These are phyloP conservation scores for Alternaria solani DNA, from an alignment of 2,329 filamentous ascomycete genomes.

Conservation along the genomic window DNA sequence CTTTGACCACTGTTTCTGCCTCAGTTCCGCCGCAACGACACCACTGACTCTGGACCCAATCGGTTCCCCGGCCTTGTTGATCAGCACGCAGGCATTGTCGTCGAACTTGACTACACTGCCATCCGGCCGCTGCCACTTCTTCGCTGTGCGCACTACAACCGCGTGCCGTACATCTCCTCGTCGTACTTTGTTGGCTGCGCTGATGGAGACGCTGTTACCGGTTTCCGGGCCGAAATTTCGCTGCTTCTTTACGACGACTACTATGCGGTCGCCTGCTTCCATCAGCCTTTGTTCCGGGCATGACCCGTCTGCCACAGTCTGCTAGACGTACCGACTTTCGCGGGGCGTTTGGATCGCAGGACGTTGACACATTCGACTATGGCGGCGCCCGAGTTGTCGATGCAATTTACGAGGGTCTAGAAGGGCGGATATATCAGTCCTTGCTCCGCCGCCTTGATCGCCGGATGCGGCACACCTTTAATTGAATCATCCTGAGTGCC, in stretches of 20 bases:
- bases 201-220: conserved; percentile 73
- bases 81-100: conserved; percentile 96
- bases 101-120: conserved; percentile 92
- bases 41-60: conserved; percentile 80
- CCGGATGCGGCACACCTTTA: conserved; percentile 43
- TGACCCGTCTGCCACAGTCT: neutral
- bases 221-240: conserved; percentile 77
- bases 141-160: conserved; percentile 89
- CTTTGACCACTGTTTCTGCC: conserved; percentile 96
- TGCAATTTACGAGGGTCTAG: conserved; percentile 95
- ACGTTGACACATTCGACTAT: conserved; percentile 96
- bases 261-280: conserved; percentile 84
- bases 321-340: conserved; percentile 77
- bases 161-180: conserved; percentile 96
- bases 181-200: conserved; percentile 88
- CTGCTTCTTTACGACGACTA: conserved; percentile 97
- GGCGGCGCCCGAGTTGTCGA: conserved; percentile 98
- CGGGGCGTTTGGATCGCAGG: conserved; percentile 86
- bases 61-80: conserved; percentile 96
- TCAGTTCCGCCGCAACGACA: conserved; percentile 87
- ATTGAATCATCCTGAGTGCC: conserved; percentile 47
- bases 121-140: conserved; percentile 86
- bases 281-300: conserved; percentile 19
- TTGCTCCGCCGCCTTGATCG: conserved; percentile 16
- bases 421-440: conserved; percentile 66